Base-by-base conservation (phyloP, 768 basidiomycete species). In the Collybia sp. region DNA sequence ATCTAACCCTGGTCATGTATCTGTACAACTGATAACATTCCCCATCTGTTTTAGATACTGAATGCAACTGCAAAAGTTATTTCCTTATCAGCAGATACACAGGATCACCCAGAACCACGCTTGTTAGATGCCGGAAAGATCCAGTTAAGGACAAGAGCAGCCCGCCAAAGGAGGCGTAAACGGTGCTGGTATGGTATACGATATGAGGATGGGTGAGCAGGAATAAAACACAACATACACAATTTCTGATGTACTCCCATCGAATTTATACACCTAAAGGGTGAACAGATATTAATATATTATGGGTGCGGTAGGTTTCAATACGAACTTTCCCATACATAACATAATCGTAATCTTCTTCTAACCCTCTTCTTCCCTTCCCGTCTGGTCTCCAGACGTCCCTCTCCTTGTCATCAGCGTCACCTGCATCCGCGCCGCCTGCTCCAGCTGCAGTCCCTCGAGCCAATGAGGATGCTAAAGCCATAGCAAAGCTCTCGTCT, bases 321-420 rank as follows among this genome's bases (percentile, higher is more conserved):
- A 13, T 13, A 56, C 75, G 47, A 53, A 94, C 93, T 83, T 94
- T 98, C 30, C 95, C 95, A 63, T 91, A 93, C 93, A 97, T 97
- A 53, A 99, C 95, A 72, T 98, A 99, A 59, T 97, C 94, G 58
- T 93, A 99, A 53, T 98, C 93, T 48, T 93, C 88, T 52, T 97
- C 95, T 19, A 99, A 63, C 10, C 84, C 94, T 60, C 79, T 75
- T 53, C 74, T 77, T 12, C 79, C 90, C 66, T 84, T 93, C 32
- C 84, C 85, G 59, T 90, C 89, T 42, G 90, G 90, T 58, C 90
- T 69, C 90, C 90, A 93, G 13, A 85, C 78, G 59, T 88, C 76
- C 45, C 83, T 69, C 53, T 89, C 87, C 62, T 88, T 82, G 56
- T 88, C 87, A 17, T 82, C 79, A 19, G 63, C 54, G 4, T 82